Evolutionary conservation across 192 early-diverging fungal genomes (phyloP).

Genomic region (Diversispora epigaea): DNA sequence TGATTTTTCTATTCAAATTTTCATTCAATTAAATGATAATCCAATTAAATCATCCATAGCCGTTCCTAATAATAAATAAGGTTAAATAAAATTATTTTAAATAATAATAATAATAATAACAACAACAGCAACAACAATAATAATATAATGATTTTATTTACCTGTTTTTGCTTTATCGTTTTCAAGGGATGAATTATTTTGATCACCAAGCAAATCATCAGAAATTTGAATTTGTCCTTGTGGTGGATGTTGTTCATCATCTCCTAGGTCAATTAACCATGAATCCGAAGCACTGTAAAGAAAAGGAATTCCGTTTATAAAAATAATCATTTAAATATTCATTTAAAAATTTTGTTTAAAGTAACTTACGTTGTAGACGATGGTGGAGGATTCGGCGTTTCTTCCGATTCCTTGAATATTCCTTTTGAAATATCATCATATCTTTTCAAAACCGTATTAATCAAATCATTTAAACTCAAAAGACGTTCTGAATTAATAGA

Average conservation of each 20-base stretch:
- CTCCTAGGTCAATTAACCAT: slow-evolving; percentile 2
- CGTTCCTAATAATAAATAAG: background rate
- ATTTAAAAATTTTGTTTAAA: background rate
- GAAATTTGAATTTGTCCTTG: slow-evolving; percentile 1
- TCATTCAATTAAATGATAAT: background rate
- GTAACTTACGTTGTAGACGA: slow-evolving; percentile 5
- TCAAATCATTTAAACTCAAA: slow-evolving; percentile 70
- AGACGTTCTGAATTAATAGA: slow-evolving; percentile 50
- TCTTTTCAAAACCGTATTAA: slow-evolving; percentile 76
- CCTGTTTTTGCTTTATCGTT: background rate
- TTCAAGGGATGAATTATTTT: background rate
- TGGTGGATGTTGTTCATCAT: background rate
- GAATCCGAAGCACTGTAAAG: background rate
- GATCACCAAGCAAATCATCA: background rate
- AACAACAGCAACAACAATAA: too few relatives aligned
- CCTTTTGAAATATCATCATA: slow-evolving; percentile 60
- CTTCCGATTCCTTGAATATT: slow-evolving; percentile 30
- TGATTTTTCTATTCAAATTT: too few relatives aligned
- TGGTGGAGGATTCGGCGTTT: background rate
- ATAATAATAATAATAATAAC: background rate
- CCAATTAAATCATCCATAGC: slow-evolving; percentile 27
- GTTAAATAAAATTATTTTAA: background rate
- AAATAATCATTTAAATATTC: background rate
- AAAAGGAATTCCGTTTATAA: too few relatives aligned
- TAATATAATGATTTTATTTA: background rate